phyloP scores from a whole-genome alignment of 2,329 filamentous ascomycete species.

The Rachicladosporium sp. region DNA sequence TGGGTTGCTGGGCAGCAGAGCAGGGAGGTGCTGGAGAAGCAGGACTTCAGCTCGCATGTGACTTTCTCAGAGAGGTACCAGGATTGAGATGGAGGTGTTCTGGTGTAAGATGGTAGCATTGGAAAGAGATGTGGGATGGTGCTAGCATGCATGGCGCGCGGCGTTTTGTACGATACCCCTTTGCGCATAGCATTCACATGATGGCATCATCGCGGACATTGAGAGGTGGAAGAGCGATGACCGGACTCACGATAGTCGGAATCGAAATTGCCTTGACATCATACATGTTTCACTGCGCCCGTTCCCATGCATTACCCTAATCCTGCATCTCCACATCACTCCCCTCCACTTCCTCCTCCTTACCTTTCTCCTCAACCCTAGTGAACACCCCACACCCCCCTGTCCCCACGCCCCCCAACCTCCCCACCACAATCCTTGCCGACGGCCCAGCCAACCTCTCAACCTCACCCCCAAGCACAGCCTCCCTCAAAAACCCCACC shows the following conservation, averaged over 20 bases:
- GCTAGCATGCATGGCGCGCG: too few species aligned
- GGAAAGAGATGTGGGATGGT: too few species aligned
- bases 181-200: too few species aligned
- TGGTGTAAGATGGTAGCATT: too few species aligned
- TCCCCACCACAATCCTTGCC: slow-evolving; percentile 77
- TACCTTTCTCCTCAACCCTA: slow-evolving; percentile 1
- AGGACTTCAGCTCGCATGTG: slow-evolving; percentile 22
- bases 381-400: slow-evolving; percentile 71
- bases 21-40: slow-evolving; percentile 16
- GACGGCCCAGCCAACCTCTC: slow-evolving; percentile 80
- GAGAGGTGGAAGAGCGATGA: too few species aligned
- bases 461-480: slow-evolving; percentile 77
- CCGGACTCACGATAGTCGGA: too few species aligned
- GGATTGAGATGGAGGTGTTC: too few species aligned
- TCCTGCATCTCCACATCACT: slow-evolving; percentile 14
- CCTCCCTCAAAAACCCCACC: slow-evolving; percentile 82
- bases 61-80: slow-evolving; percentile 21
- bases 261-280: too few species aligned
- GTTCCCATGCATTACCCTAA: slow-evolving; percentile 1
- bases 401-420: slow-evolving; percentile 71
- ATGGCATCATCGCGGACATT: too few species aligned
- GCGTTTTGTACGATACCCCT: too few species aligned
- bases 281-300: too few species aligned
- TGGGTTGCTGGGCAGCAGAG: slow-evolving; percentile 12
- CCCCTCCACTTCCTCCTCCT: neutral